Evolutionary conservation across 164 flowering plant genomes (phyloP).

Genomic region (Magnolia sinica): DNA sequence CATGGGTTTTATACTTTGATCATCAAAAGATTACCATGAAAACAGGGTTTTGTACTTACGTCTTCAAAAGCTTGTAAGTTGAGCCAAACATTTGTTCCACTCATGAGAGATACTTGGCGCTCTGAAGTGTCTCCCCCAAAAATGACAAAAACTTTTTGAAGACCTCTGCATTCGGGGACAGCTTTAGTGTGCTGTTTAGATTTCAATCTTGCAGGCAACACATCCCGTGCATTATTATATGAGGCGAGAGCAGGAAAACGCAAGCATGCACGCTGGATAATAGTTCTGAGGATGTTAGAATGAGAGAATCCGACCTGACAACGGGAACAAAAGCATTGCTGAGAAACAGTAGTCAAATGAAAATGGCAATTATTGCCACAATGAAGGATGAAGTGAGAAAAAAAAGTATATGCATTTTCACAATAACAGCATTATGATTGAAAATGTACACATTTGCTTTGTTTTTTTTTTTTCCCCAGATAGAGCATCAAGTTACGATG

Average conservation of each 20-base stretch:
- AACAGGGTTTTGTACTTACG: conserved; percentile 40
- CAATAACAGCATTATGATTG: background rate
- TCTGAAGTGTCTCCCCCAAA: conserved; percentile 94
- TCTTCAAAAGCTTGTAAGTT: conserved; percentile 75
- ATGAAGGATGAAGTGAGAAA: background rate
- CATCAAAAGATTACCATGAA: no score
- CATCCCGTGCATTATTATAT: conserved; percentile 20
- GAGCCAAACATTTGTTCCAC: conserved; percentile 97
- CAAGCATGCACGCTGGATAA: conserved; percentile 72
- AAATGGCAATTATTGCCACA: background rate
- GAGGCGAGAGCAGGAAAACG: conserved; percentile 54
- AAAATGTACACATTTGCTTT: background rate
- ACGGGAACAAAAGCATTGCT: background rate
- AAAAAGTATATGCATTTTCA: background rate
- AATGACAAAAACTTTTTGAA: conserved; percentile 61
- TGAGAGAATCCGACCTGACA: conserved; percentile 87
- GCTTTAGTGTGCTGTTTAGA: conserved; percentile 20
- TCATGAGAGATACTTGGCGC: conserved; percentile 93
- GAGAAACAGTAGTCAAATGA: background rate
- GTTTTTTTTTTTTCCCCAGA: background rate
- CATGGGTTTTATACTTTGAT: no score
- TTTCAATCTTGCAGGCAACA: conserved; percentile 31
- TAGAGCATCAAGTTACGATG: background rate
- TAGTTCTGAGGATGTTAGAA: conserved; percentile 71
- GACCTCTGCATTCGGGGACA: conserved; percentile 19